Percentiles rank a stretch among this genome's conserved stretches.
Conservation (phyloP, 345 rosid genomes). For the Lumnitzera racemosa region DNA sequence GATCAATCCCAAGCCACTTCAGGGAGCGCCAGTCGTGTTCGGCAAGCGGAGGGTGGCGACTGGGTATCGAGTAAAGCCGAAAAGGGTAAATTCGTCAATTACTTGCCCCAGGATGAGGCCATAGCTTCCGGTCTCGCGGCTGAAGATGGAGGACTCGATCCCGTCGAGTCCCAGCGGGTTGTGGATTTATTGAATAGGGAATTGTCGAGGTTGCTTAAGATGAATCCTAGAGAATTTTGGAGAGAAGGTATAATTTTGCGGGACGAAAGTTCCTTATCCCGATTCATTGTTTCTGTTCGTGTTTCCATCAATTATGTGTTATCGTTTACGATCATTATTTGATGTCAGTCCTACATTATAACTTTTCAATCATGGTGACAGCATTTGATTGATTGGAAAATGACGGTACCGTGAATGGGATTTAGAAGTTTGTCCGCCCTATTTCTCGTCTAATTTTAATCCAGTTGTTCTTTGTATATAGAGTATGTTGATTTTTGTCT, state of each 20-base stretch:
- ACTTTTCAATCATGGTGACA: no score
- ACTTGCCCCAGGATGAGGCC: constrained; percentile 96
- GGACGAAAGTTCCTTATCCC: neutral
- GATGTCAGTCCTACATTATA: no score
- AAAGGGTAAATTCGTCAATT: constrained; percentile 56
- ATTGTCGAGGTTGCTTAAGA: constrained; percentile 70
- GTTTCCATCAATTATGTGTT: no score
- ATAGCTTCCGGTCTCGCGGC: constrained; percentile 75
- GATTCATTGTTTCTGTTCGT: no score
- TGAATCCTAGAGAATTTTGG: constrained; percentile 81
- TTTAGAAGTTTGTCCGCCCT: no score
- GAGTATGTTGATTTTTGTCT: no score
- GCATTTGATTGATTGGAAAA: no score
- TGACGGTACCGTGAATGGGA: no score
- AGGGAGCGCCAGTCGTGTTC: constrained; percentile 19
- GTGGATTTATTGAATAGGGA: constrained; percentile 89
- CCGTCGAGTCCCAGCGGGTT: constrained; percentile 87
- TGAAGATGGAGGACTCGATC: constrained; percentile 80
- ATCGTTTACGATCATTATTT: no score
- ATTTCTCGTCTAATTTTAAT: no score
- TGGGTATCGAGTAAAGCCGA: constrained; percentile 32
- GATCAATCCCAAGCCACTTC: constrained; percentile 16
- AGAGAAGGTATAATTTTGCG: constrained; percentile 39
- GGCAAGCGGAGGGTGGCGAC: constrained; percentile 37
- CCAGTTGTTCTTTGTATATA: no score